A percentile compares a stretch with the other conserved stretches of the same genome.
These are phyloP conservation scores for Dioscorea cayenensis DNA, from an alignment of 116 monocot genomes.

Conservation along the genomic window DNA sequence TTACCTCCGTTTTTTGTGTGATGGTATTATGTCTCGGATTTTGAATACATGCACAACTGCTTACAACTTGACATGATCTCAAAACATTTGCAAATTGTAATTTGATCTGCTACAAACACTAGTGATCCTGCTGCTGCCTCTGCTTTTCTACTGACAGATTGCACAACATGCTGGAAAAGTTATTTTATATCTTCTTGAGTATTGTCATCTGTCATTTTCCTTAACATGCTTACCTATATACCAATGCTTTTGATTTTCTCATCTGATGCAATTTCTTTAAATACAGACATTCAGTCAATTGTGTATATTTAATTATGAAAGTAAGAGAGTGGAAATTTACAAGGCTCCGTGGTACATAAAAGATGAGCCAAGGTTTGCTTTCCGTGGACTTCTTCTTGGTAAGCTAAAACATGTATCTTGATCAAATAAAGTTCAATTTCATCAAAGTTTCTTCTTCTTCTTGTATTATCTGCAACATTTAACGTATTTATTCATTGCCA, in stretches of 20 bases:
- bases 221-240: not conserved
- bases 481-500: conserved; percentile 23
- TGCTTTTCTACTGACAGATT: too few species aligned
- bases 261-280: conserved; percentile 11
- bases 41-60: too few species aligned
- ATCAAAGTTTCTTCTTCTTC: not conserved
- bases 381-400: conserved; percentile 96
- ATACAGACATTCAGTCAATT: conserved; percentile 96
- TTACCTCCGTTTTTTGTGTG: too few species aligned
- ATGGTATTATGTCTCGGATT: too few species aligned
- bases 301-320: conserved; percentile 71
- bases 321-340: conserved; percentile 74
- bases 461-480: too few species aligned
- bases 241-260: conserved; percentile 4
- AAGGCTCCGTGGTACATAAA: conserved; percentile 89
- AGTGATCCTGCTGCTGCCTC: too few species aligned
- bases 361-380: conserved; percentile 94
- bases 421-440: not conserved
- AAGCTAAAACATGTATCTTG: conserved; percentile 1
- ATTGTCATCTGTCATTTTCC: not conserved
- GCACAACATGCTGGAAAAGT: too few species aligned
- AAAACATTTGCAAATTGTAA: too few species aligned
- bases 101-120: too few species aligned
- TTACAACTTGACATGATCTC: too few species aligned
- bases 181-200: not conserved